Percentiles rank a stretch among this genome's conserved stretches.
phyloP scores from a whole-genome alignment of 2,329 filamentous ascomycete genomes.

The Clarireedia hainanense region DNA sequence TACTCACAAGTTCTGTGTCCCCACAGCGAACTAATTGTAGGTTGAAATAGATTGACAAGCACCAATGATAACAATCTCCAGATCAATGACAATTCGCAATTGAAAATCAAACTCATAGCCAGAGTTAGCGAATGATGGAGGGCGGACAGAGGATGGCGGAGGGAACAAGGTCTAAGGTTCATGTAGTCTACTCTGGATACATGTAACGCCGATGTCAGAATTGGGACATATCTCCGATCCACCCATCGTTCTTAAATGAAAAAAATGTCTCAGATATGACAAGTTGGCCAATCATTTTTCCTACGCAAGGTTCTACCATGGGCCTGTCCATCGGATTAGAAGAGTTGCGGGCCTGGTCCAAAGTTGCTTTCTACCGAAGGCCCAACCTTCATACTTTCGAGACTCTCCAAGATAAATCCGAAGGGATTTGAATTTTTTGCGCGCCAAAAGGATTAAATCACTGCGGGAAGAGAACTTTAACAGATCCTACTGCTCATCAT shows the following conservation, averaged over 20 bases:
- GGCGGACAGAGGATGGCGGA: background rate
- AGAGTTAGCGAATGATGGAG: too few relatives aligned
- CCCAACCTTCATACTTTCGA: background rate
- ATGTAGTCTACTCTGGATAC: too few relatives aligned
- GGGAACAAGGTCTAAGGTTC: background rate
- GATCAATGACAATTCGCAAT: background rate
- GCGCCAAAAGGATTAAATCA: conserved; percentile 2
- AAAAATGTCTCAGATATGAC: conserved; percentile 2
- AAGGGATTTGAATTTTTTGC: background rate
- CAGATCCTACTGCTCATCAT: background rate
- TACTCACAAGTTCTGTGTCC: background rate
- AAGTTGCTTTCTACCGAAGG: conserved; percentile 3
- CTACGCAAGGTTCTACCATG: background rate
- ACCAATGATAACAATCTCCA: background rate
- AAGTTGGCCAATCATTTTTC: background rate
- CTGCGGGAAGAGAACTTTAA: background rate
- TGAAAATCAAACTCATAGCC: background rate
- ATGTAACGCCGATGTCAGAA: background rate
- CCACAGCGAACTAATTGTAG: too few relatives aligned
- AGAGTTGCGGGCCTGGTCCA: conserved; percentile 1
- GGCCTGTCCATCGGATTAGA: background rate
- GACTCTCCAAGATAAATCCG: background rate
- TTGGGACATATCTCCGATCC: conserved; percentile 6
- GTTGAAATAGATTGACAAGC: too few relatives aligned
- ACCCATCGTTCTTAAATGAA: background rate